Evolutionary conservation across 495 filamentous ascomycete species (phyloP).

Genomic region (Jackrogersella minutella): DNA sequence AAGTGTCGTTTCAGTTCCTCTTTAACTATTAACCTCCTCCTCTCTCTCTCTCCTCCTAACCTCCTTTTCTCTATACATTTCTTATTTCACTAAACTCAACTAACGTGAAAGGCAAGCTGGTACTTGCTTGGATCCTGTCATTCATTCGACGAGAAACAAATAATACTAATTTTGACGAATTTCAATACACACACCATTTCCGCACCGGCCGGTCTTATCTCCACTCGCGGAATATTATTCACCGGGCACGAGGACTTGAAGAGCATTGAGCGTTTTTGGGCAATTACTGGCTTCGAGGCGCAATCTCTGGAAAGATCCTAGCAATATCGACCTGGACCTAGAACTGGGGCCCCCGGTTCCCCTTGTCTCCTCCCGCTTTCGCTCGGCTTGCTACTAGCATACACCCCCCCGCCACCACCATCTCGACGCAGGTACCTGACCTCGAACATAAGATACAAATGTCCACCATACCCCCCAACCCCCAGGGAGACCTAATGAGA

Average conservation of each 20-base stretch:
- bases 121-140: slow-evolving; percentile 62
- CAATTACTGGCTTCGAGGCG: slow-evolving; percentile 41
- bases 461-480: slow-evolving; percentile 66
- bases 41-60: slow-evolving; percentile 48
- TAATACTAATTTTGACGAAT: slow-evolving; percentile 54
- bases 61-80: slow-evolving; percentile 28
- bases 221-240: slow-evolving; percentile 37
- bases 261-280: slow-evolving; percentile 41
- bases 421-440: slow-evolving; percentile 53
- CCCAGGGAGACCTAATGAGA: slow-evolving; percentile 59
- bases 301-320: slow-evolving; percentile 37
- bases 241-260: slow-evolving; percentile 42
- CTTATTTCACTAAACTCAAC: slow-evolving; percentile 47
- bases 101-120: slow-evolving; percentile 60
- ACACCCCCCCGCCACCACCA: slow-evolving; percentile 52
- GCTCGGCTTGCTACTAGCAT: slow-evolving; percentile 52
- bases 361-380: slow-evolving; percentile 54
- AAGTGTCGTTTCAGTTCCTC: slow-evolving; percentile 57
- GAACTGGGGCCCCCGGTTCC: slow-evolving; percentile 49
- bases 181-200: slow-evolving; percentile 29
- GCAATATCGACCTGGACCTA: slow-evolving; percentile 50
- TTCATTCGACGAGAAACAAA: slow-evolving; percentile 53
- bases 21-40: slow-evolving; percentile 48
- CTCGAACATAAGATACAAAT: slow-evolving; percentile 62
- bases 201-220: slow-evolving; percentile 25